These are phyloP conservation scores for Pseudopyricularia javanii DNA, from an alignment of 2,329 filamentous ascomycete species.

Conservation along the genomic window DNA sequence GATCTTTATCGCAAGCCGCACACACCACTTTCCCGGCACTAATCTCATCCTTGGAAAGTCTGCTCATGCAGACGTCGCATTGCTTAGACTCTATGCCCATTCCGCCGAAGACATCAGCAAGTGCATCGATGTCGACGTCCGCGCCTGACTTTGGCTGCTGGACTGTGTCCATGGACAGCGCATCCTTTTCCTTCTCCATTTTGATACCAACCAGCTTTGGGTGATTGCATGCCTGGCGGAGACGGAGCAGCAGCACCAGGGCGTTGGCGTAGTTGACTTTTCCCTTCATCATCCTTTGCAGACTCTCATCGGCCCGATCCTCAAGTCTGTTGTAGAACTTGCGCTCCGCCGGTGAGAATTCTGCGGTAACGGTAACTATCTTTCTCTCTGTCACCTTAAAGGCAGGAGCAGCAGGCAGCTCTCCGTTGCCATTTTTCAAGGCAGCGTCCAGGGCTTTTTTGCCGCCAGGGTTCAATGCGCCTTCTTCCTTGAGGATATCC, in stretches of 20 bases:
- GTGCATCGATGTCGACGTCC: slow-evolving; percentile 55
- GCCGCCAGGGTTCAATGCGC: slow-evolving; percentile 65
- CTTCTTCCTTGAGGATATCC: slow-evolving; percentile 83
- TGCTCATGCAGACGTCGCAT: slow-evolving; percentile 72
- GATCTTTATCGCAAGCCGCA: slow-evolving; percentile 60
- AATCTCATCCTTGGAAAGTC: slow-evolving; percentile 44
- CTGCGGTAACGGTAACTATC: slow-evolving; percentile 65
- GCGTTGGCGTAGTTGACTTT: slow-evolving; percentile 82
- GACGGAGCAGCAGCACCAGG: slow-evolving; percentile 76
- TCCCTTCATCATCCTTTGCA: slow-evolving; percentile 78
- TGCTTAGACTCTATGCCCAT: slow-evolving; percentile 66
- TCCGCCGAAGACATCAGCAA: slow-evolving; percentile 77
- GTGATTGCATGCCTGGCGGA: slow-evolving; percentile 92
- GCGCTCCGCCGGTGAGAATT: slow-evolving; percentile 70
- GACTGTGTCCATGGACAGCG: slow-evolving; percentile 51
- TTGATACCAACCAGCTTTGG: slow-evolving; percentile 78
- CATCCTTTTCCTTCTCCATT: slow-evolving; percentile 78
- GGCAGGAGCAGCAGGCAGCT: slow-evolving; percentile 37
- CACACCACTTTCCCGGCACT: slow-evolving; percentile 41
- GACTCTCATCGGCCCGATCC: slow-evolving; percentile 70
- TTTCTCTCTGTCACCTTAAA: slow-evolving; percentile 92
- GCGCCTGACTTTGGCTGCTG: slow-evolving; percentile 36
- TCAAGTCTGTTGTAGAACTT: slow-evolving; percentile 79
- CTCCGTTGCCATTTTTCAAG: slow-evolving; percentile 30
- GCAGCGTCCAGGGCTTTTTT: slow-evolving; percentile 36